A percentile compares a stretch with the other conserved stretches of the same genome.
These are phyloP conservation scores for Dichomitus squalens DNA, from an alignment of 1,284 basidiomycete species.

Conservation along the genomic window DNA sequence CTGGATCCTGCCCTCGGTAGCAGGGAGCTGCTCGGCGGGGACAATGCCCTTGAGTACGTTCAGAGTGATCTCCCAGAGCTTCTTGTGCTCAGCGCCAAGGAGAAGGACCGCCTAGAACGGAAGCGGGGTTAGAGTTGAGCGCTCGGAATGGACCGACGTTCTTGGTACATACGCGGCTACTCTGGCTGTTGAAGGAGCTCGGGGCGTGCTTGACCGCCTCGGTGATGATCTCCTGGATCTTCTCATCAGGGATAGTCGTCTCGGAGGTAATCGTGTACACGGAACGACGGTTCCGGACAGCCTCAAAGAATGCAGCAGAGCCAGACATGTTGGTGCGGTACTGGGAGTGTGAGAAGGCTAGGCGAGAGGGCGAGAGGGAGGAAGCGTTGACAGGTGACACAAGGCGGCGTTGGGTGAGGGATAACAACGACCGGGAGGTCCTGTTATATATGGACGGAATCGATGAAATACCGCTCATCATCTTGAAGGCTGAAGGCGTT, in stretches of 20 bases:
- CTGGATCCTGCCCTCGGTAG: slow-evolving; percentile 25
- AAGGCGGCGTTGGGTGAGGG: slow-evolving; percentile 6
- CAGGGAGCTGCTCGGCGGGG: slow-evolving; percentile 25
- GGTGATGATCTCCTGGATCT: slow-evolving; percentile 28
- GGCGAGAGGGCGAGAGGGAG: neutral
- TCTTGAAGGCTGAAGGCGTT: neutral
- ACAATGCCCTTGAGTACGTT: slow-evolving; percentile 28
- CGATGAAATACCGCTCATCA: slow-evolving; percentile 15
- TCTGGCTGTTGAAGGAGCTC: slow-evolving; percentile 30
- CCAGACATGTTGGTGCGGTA: slow-evolving; percentile 20
- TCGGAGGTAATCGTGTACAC: slow-evolving; percentile 26
- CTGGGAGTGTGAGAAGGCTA: neutral
- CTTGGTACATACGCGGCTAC: slow-evolving; percentile 21
- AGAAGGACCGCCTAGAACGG: slow-evolving; percentile 25
- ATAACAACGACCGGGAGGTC: neutral
- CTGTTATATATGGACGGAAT: slow-evolving; percentile 10
- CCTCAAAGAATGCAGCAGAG: slow-evolving; percentile 27
- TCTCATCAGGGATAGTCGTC: slow-evolving; percentile 26
- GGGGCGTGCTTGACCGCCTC: slow-evolving; percentile 27
- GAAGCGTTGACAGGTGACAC: neutral
- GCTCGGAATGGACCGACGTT: neutral
- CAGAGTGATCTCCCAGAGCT: slow-evolving; percentile 29
- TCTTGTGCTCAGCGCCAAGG: slow-evolving; percentile 28
- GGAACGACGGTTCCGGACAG: slow-evolving; percentile 28
- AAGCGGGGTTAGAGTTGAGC: neutral